Base-by-base conservation (phyloP, 23 red algal species). In the Gracilaria gracilis region DNA sequence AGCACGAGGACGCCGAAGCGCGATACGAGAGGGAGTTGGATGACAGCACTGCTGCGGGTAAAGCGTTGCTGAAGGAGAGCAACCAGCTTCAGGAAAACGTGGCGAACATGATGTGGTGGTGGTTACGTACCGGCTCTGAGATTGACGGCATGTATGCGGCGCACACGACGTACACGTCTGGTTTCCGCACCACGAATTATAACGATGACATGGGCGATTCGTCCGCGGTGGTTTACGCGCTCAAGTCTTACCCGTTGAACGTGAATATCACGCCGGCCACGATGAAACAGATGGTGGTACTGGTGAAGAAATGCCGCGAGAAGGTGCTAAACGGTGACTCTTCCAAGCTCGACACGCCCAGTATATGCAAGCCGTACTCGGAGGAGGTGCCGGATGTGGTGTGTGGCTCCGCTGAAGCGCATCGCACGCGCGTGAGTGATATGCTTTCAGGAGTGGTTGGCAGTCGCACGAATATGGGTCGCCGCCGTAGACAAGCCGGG, bases 221-320 rank as follows among this genome's bases (percentile, higher is more conserved):
- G 1, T 32, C 53, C 11, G 71, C 62, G 20, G 74, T 78, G 20
- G 33, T 89, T 19, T 89, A 78, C 53, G 85, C 85, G 9, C 53
- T 89, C 21, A 89, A 89, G 47, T 89, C 85, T 16, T 89, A 61
- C 35, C 85, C 85, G 49, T 36, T 89, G 72, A 89, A 89, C 57
- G 69, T 89, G 39, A 79, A 78, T 61, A 53, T 89, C 31, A 89
- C 85, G 42, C 21, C 48, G n/a, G 50, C 53, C 5, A 58, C 48
- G 20, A 89, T 89, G 85, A 12, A 38, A 3, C 33, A 61, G 37
- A 34, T 89, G 27, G 57, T 89, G 48, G 38, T 50, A 14, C 36
- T 61, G 31, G 49, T 89, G 29, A 89, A 89, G 76, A 81, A 53
- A 21, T 48, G 40, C 20, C 29, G 49, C 20, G 76, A 81, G 32